A percentile compares a stretch with the other conserved stretches of the same genome.
phyloP scores from a whole-genome alignment of 2,329 filamentous ascomycete genomes.

The Blastomyces emzantsi region DNA sequence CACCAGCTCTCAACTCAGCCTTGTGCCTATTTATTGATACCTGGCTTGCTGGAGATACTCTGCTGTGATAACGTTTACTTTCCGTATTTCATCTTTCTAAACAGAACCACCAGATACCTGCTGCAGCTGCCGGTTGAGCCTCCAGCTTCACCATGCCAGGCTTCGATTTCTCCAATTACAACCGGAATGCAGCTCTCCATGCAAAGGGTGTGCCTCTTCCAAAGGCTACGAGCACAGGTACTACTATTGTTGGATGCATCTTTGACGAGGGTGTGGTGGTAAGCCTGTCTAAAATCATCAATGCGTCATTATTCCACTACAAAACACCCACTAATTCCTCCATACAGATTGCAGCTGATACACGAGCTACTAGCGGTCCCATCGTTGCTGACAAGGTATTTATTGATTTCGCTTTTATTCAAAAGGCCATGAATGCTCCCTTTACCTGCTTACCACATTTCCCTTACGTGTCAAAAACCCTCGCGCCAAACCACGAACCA shows the following conservation, averaged over 20 bases:
- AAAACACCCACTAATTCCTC: constrained; percentile 20
- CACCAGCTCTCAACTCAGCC: not conserved
- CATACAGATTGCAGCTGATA: constrained; percentile 85
- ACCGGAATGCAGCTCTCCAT: constrained; percentile 94
- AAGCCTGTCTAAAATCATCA: constrained; percentile 30
- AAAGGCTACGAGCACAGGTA: constrained; percentile 97
- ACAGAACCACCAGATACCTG: constrained; percentile 22
- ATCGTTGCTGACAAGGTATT: constrained; percentile 94
- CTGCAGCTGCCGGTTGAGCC: constrained; percentile 5
- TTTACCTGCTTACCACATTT: not conserved
- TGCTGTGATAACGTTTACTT: not conserved
- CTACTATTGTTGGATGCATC: constrained; percentile 96
- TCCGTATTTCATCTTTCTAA: constrained; percentile 18
- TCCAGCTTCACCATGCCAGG: constrained; percentile 63
- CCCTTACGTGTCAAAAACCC: not conserved
- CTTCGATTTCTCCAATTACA: constrained; percentile 99
- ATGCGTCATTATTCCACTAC: not conserved
- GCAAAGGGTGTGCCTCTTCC: constrained; percentile 88
- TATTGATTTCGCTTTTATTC: not conserved
- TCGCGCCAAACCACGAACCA: not conserved
- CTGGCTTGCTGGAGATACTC: not conserved
- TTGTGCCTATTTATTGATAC: not conserved
- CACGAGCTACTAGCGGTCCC: constrained; percentile 88
- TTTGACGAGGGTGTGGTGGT: constrained; percentile 95
- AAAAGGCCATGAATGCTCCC: not conserved